Evolutionary conservation across 2,329 filamentous ascomycete genomes (phyloP).

Genomic region (Aspergillus pseudotamarii): DNA sequence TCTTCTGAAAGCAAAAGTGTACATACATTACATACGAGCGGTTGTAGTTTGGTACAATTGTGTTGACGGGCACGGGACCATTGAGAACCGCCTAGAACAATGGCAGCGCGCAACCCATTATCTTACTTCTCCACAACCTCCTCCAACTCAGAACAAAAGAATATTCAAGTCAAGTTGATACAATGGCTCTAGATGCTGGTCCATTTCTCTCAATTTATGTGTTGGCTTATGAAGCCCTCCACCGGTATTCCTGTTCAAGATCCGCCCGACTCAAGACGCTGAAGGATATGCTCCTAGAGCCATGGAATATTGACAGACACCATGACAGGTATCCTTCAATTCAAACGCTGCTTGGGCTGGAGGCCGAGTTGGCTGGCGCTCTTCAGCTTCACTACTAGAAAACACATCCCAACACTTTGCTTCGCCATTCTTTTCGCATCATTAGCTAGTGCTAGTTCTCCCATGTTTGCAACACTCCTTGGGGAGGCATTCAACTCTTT

Average conservation of each 20-base stretch:
- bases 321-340: background rate
- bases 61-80: slow-evolving; percentile 8
- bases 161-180: background rate
- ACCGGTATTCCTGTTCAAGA: background rate
- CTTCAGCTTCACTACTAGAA: slow-evolving; percentile 71
- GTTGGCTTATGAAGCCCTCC: background rate
- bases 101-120: slow-evolving; percentile 24
- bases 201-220: background rate
- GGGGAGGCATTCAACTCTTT: slow-evolving; percentile 76
- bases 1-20: background rate
- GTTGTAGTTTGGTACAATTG: slow-evolving; percentile 13
- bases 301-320: background rate
- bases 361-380: slow-evolving; percentile 56
- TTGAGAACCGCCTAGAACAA: slow-evolving; percentile 21
- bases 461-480: slow-evolving; percentile 69
- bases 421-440: slow-evolving; percentile 60
- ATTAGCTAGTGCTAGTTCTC: slow-evolving; percentile 64
- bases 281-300: background rate
- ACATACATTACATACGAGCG: background rate
- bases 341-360: slow-evolving; percentile 3
- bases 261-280: background rate
- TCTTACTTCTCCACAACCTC: slow-evolving; percentile 7
- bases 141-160: background rate
- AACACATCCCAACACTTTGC: slow-evolving; percentile 59
- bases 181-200: background rate